phyloP scores from a whole-genome alignment of 169 alveolate genomes.

The Cryptosporidium ryanae region DNA sequence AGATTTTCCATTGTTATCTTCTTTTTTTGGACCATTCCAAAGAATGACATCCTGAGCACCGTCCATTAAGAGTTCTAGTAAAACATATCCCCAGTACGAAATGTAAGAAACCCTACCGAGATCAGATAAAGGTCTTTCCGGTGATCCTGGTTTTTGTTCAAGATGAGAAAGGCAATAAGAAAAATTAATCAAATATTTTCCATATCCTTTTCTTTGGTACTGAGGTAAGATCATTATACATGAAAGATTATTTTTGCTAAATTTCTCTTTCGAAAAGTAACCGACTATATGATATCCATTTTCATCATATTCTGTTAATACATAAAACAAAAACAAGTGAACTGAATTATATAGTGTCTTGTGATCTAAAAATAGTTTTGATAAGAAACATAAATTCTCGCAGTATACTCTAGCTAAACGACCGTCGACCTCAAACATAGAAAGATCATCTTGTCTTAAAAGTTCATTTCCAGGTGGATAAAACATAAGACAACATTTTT shows the following conservation, averaged over 20 bases:
- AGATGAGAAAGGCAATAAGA: constrained; percentile 91
- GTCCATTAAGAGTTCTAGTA: constrained; percentile 79
- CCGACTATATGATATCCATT: constrained; percentile 91
- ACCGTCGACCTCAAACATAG: constrained; percentile 98
- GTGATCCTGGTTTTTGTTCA: constrained; percentile 95
- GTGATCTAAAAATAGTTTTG: constrained; percentile 97
- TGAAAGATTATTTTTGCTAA: constrained; percentile 80
- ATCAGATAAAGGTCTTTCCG: constrained; percentile 97
- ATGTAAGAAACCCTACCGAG: constrained; percentile 95
- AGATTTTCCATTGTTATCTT: constrained; percentile 1
- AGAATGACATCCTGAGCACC: constrained; percentile 56
- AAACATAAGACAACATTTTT: constrained; percentile 86
- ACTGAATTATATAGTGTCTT: constrained; percentile 90
- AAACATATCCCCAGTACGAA: constrained; percentile 94
- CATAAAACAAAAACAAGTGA: constrained; percentile 93
- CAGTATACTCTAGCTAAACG: constrained; percentile 91
- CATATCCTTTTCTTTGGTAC: constrained; percentile 90
- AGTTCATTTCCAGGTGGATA: constrained; percentile 99
- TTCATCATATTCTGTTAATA: constrained; percentile 92
- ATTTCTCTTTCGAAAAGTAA: constrained; percentile 89
- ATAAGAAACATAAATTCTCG: constrained; percentile 94
- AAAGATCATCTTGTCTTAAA: constrained; percentile 91
- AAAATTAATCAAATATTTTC: constrained; percentile 88
- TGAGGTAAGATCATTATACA: constrained; percentile 89
- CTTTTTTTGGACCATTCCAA: constrained; percentile 5